Evolutionary conservation across 352 stramenopile genomes (phyloP).

Genomic region (Phytophthora pisi): DNA sequence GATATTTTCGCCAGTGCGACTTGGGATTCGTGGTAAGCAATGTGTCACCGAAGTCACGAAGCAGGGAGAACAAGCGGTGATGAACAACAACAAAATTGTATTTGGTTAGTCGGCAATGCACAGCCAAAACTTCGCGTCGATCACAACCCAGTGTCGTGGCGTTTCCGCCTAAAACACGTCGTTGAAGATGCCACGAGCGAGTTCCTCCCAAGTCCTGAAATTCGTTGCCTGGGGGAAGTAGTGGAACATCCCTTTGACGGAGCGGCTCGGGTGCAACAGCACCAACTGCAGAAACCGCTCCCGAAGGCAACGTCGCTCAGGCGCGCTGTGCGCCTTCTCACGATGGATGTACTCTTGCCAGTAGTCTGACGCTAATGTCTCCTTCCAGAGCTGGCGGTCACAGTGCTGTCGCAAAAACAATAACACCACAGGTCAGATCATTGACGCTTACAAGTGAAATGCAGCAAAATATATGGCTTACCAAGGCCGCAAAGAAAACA

Average conservation of each 20-base stretch:
- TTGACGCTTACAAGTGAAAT: background rate
- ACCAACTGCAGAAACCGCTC: constrained; percentile 80
- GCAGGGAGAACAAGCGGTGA: background rate
- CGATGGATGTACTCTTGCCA: constrained; percentile 73
- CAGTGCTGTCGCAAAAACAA: constrained; percentile 56
- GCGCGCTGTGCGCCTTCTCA: constrained; percentile 32
- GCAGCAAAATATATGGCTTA: constrained; percentile 34
- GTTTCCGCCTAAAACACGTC: constrained; percentile 50
- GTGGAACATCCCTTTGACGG: constrained; percentile 70
- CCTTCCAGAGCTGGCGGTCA: constrained; percentile 64
- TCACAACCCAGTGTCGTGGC: background rate
- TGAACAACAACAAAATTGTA: constrained; percentile 17
- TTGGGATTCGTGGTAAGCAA: background rate
- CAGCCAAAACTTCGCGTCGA: constrained; percentile 2
- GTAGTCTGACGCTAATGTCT: constrained; percentile 62
- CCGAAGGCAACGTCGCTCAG: constrained; percentile 40
- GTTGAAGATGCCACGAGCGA: constrained; percentile 68
- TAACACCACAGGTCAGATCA: constrained; percentile 15
- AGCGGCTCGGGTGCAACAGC: constrained; percentile 79
- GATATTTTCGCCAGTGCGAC: background rate
- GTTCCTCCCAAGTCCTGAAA: constrained; percentile 59
- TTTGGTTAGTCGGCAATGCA: constrained; percentile 11
- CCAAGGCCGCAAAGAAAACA: constrained; percentile 79
- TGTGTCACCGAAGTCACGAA: background rate
- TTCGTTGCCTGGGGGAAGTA: constrained; percentile 58